These are phyloP conservation scores for Gastrolobium bilobum DNA, from an alignment of 306 rosid genomes.

Conservation along the genomic window DNA sequence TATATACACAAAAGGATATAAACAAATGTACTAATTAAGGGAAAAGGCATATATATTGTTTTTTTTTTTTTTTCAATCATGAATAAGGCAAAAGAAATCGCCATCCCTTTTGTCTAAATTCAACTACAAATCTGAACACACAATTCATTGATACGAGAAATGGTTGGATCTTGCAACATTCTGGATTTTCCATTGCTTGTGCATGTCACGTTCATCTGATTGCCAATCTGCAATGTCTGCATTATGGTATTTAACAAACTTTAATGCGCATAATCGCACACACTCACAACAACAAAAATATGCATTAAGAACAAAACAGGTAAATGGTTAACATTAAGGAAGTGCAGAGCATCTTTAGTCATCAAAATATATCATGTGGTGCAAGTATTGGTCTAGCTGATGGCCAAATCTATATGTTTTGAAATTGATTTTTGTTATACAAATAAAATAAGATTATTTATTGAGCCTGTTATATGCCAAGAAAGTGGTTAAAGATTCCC, in stretches of 20 bases:
- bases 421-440: neutral
- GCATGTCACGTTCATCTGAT: constrained; percentile 68
- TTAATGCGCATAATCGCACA: neutral
- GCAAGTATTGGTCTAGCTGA: neutral
- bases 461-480: no score
- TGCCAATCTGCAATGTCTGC: constrained; percentile 64
- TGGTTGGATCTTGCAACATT: constrained; percentile 52
- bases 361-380: neutral
- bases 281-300: neutral
- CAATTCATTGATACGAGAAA: constrained; percentile 58
- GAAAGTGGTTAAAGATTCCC: no score
- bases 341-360: neutral
- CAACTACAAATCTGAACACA: constrained; percentile 66
- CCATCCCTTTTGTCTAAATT: constrained; percentile 32
- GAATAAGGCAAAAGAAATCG: neutral
- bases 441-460: neutral
- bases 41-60: neutral
- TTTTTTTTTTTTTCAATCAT: neutral
- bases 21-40: constrained; percentile 24
- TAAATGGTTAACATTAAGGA: neutral
- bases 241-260: constrained; percentile 24
- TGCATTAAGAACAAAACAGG: neutral
- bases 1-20: constrained; percentile 15
- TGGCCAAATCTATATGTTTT: neutral
- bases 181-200: constrained; percentile 64